Base-by-base conservation (phyloP, 495 filamentous ascomycete species). In the Aspergillus panamensis region DNA sequence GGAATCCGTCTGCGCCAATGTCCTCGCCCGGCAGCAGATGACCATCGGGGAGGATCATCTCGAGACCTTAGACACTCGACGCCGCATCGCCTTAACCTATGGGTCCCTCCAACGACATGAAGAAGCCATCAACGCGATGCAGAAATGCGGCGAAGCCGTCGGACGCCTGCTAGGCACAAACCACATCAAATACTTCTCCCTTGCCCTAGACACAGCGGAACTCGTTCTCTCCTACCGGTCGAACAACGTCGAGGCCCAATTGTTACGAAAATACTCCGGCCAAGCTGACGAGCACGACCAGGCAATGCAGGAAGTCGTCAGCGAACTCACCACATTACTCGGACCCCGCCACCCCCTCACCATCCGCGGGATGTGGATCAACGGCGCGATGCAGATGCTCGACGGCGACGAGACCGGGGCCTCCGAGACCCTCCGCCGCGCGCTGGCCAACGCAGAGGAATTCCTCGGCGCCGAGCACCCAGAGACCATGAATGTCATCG, bases 1-100 rank as follows among this genome's bases (percentile, higher is more conserved):
- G 0, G 70, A 75, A 57, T 73, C 70, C 0, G 58, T 73, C 31
- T 70, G 67, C 19, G 67, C 72, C 14, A 73, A 75, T 8, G 65
- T 73, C 3, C 60, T 75, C 3, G 72, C 72, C 2, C 67, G 70
- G 12, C 72, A 75, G 20, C 72, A 75, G 31, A 75, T 75, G 62
- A 69, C 58, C 9, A 67, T 75, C 14, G 72, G 72, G 12, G 72
- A 75, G 40, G 65, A 72, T 13, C 69, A 72, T 40, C 31, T 73
- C 3, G 69, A 75, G 44, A 75, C 70, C 8, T 54, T 72, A 19
- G 62, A 66, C 0, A 75, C 72, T 0, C 69, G 72, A 8, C 66
- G 69, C 37, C 72, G 72, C 5, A 48, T 75, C 4, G 69, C 61
- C 1, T 21, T 62, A 42, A 64, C 70, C 0, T 71, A 73, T 35